These are phyloP conservation scores for Diaporthe helianthi DNA, from an alignment of 2,329 filamentous ascomycete genomes.

Conservation along the genomic window DNA sequence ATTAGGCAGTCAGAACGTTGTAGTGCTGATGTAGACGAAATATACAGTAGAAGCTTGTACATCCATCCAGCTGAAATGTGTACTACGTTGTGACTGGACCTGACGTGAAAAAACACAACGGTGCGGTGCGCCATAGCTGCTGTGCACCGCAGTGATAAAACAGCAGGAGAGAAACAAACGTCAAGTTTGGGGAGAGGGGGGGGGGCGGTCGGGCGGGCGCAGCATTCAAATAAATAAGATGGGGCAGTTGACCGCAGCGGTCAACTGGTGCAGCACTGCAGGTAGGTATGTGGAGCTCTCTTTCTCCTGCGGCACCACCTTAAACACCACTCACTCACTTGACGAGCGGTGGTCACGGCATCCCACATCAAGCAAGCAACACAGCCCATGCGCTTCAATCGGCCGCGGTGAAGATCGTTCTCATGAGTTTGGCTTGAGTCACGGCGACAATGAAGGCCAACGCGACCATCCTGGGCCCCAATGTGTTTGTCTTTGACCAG, in stretches of 20 bases:
- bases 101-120: neutral
- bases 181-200: no score
- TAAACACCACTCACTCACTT: neutral
- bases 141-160: neutral
- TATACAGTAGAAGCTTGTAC: neutral
- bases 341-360: neutral
- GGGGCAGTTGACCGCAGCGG: neutral
- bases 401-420: neutral
- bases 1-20: no score
- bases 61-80: neutral
- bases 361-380: constrained; percentile 4
- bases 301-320: neutral
- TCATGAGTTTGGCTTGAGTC: neutral
- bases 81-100: neutral
- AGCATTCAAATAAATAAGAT: constrained; percentile 3
- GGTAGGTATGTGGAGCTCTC: neutral
- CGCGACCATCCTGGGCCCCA: constrained; percentile 42
- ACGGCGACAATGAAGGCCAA: constrained; percentile 36
- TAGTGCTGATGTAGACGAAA: neutral
- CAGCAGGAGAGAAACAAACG: neutral
- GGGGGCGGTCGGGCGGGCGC: no score
- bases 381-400: neutral
- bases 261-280: neutral
- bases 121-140: no score
- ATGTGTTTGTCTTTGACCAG: constrained; percentile 44